Percentiles rank a stretch among this genome's conserved stretches.
These are phyloP conservation scores for Colletotrichum siamense DNA, from an alignment of 2,329 filamentous ascomycete genomes.

Conservation along the genomic window DNA sequence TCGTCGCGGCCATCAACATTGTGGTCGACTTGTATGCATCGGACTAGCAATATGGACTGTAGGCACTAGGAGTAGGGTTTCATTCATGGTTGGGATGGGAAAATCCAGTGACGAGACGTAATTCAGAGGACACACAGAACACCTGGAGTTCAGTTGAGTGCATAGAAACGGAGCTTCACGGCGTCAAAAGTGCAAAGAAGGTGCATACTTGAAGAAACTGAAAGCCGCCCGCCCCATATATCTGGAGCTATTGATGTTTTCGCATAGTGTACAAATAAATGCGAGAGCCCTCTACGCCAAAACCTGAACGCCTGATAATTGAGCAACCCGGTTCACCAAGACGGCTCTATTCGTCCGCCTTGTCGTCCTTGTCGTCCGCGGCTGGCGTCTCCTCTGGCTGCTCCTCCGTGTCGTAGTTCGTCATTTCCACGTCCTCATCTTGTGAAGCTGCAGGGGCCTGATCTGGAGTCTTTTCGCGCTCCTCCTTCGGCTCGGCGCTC, in stretches of 20 bases:
- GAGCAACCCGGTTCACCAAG: not conserved
- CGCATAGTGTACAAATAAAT: slow-evolving; percentile 14
- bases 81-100: not conserved
- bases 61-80: not conserved
- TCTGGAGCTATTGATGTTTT: not conserved
- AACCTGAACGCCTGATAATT: slow-evolving; percentile 9
- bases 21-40: slow-evolving; percentile 86
- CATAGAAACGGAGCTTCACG: slow-evolving; percentile 18
- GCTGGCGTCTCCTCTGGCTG: slow-evolving; percentile 26
- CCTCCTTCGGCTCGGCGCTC: slow-evolving; percentile 25
- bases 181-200: not conserved
- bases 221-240: not conserved
- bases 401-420: slow-evolving; percentile 49
- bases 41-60: slow-evolving; percentile 13
- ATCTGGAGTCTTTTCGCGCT: slow-evolving; percentile 22
- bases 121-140: slow-evolving; percentile 12
- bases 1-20: slow-evolving; percentile 93
- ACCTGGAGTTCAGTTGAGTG: not conserved
- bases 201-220: not conserved
- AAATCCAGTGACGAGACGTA: not conserved
- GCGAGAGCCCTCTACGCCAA: slow-evolving; percentile 6
- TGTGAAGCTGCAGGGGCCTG: slow-evolving; percentile 33
- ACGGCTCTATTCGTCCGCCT: slow-evolving; percentile 10
- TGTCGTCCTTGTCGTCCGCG: slow-evolving; percentile 18
- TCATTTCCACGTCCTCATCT: slow-evolving; percentile 57